These are phyloP conservation scores for Pseudomassariella vexata DNA, from an alignment of 2,329 filamentous ascomycete genomes.

Conservation along the genomic window DNA sequence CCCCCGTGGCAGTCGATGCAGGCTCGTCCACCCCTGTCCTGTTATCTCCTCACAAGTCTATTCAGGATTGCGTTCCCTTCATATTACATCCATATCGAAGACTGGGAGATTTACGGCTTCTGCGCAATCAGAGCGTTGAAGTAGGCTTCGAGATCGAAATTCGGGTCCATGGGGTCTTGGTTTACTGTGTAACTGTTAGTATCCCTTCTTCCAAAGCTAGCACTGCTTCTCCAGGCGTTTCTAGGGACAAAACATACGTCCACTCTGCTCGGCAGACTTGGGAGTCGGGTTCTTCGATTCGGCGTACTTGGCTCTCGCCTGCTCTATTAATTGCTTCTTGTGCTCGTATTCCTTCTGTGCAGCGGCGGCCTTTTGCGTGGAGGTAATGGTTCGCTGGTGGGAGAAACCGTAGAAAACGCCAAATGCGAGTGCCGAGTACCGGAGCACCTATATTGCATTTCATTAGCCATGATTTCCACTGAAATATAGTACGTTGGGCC, in stretches of 20 bases:
- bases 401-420: constrained; percentile 94
- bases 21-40: constrained; percentile 2
- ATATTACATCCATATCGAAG: constrained; percentile 15
- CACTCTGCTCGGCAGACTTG: constrained; percentile 24
- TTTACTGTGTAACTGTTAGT: constrained; percentile 44
- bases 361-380: constrained; percentile 63
- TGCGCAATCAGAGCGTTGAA: constrained; percentile 57
- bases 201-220: constrained; percentile 5
- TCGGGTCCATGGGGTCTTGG: constrained; percentile 74
- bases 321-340: constrained; percentile 84
- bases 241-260: constrained; percentile 26
- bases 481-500: too few relatives aligned
- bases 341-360: constrained; percentile 80
- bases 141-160: constrained; percentile 89
- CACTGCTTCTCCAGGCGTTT: neutral
- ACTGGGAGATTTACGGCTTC: constrained; percentile 40
- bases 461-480: too few relatives aligned
- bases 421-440: constrained; percentile 88
- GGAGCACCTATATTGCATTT: constrained; percentile 66
- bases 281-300: constrained; percentile 60
- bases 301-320: constrained; percentile 86
- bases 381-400: constrained; percentile 78
- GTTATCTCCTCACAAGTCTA: constrained; percentile 10
- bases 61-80: constrained; percentile 17
- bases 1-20: constrained; percentile 4